Percentiles rank a stretch among this genome's conserved stretches.
phyloP scores from a whole-genome alignment of 2,329 filamentous ascomycete species.

The Scopulariopsis brevicaulis region DNA sequence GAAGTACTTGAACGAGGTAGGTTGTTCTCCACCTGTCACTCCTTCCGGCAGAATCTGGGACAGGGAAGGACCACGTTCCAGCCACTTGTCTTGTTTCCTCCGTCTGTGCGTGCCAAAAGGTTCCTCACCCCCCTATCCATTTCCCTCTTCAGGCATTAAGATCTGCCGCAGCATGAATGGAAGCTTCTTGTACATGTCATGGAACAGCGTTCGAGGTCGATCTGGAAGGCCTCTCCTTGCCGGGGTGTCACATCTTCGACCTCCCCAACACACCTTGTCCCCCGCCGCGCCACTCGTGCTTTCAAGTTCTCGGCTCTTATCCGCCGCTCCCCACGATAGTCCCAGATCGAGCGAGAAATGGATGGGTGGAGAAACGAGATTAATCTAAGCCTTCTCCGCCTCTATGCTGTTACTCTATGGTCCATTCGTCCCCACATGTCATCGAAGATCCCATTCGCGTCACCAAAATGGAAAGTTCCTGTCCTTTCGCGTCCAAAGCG shows the following conservation, averaged over 20 bases:
- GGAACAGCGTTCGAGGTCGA: background rate
- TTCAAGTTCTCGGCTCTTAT: too few relatives aligned
- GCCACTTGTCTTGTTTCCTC: background rate
- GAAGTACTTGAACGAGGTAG: background rate
- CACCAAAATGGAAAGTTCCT: background rate
- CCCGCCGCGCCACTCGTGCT: too few relatives aligned
- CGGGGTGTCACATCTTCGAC: background rate
- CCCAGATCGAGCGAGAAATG: too few relatives aligned
- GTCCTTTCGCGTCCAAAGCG: background rate
- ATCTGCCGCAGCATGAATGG: background rate
- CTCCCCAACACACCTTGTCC: background rate
- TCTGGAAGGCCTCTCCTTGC: background rate
- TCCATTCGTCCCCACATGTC: background rate
- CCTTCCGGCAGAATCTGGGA: background rate
- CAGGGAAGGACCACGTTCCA: background rate
- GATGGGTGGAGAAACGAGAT: too few relatives aligned
- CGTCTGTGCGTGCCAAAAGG: background rate
- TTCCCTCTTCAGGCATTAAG: background rate
- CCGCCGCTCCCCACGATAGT: too few relatives aligned
- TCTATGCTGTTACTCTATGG: background rate
- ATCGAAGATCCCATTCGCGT: background rate
- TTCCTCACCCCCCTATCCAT: background rate
- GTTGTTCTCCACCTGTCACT: background rate
- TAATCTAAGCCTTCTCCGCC: too few relatives aligned
- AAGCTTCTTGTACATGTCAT: conserved; percentile 4